Base-by-base conservation (phyloP, 2,329 filamentous ascomycete genomes). In the Fusarium stilboides region DNA sequence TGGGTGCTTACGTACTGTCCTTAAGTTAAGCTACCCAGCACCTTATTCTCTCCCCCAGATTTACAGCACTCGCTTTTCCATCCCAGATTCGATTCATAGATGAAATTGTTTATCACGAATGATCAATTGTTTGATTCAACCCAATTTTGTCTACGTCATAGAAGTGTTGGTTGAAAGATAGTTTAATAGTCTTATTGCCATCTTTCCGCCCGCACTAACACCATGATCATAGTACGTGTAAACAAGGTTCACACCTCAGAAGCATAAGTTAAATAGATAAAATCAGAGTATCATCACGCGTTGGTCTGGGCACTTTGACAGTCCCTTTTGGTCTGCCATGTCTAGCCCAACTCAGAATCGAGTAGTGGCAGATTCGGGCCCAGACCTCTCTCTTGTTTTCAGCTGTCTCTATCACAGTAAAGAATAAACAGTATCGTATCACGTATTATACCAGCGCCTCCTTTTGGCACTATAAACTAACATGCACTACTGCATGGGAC, bases 221-320 rank as follows among this genome's bases (percentile, higher is more conserved):
- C 22, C 39, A 6, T 36, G 51, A 15, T 24, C 12, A n/a, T 12
- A 17, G 19, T 50, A 58, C n/a, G 33, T 34, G 53, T 34, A 46
- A 68, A 69, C 61, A 69, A 66, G 44, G 65, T 69, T 69, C 65
- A 62, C 56, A 69, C 60, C 61, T 69, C 62, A 69, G 65, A 69
- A 69, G 65, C 42, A 42, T 69, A 68, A 34, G 44, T 12, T 57
- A 31, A 14, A 51, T 20, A 31, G 28, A 31, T 31, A 12, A 31
- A 37, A 39, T 49, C 20, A 49, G n/a, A 49, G 22, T 34, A 42
- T 58, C 52, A 44, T 33, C 22, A 31, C 15, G 28, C 12, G 49
- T 45, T 56, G 22, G 52, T 33, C 59, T 19, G 55, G 40, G 51
- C 59, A 28, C 19, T n/a, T 47, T 62, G 47, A 62, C 40, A 55